Evolutionary conservation across 306 rosid species (phyloP).

Genomic region (Vigna trinervia): DNA sequence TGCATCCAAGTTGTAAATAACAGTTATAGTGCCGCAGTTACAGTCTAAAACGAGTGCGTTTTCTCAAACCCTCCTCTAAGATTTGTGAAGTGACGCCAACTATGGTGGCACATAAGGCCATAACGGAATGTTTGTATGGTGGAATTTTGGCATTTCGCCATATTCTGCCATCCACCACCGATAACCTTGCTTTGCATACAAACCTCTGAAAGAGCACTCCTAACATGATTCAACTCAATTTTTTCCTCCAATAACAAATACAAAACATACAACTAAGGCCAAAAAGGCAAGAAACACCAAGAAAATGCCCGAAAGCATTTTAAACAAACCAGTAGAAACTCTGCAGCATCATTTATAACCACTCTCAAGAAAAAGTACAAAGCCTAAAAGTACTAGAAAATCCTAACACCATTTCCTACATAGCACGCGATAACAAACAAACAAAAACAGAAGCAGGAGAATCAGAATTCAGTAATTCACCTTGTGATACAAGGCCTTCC

Average conservation of each 20-base stretch:
- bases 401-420: not conserved
- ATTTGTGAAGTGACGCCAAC: too few relatives aligned
- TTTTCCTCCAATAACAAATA: not conserved
- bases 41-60: too few relatives aligned
- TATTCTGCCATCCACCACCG: too few relatives aligned
- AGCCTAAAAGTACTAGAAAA: not conserved
- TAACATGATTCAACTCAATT: not conserved
- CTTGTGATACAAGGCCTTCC: slow-evolving; percentile 98
- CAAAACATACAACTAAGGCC: not conserved
- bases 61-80: too few relatives aligned
- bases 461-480: slow-evolving; percentile 43
- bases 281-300: not conserved
- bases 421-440: not conserved
- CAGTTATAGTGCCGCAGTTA: too few relatives aligned
- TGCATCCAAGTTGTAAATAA: too few relatives aligned
- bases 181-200: too few relatives aligned
- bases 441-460: not conserved
- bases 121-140: too few relatives aligned
- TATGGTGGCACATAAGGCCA: too few relatives aligned
- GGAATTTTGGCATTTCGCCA: too few relatives aligned
- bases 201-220: not conserved
- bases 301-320: not conserved
- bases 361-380: not conserved
- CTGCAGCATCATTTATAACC: slow-evolving; percentile 12
- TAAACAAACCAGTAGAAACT: not conserved